Conservation (phyloP, 169 alveolate genomes). For the Plasmodium cynomolgi region DNA sequence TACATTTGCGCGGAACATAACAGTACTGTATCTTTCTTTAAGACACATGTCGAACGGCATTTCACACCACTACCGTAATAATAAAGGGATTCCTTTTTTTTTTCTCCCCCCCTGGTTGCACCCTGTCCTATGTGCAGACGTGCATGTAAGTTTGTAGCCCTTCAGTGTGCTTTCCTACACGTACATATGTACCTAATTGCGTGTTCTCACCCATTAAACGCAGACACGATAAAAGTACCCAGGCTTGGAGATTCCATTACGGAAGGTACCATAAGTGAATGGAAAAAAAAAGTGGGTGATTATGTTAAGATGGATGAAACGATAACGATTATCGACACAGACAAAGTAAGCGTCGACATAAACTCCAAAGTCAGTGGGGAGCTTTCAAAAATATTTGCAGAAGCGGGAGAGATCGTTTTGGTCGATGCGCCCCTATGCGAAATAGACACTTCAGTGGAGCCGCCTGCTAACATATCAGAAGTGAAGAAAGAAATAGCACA, state of each 20-base stretch:
- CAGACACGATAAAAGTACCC: slow-evolving; percentile 84
- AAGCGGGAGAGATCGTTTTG: slow-evolving; percentile 89
- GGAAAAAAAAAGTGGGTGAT: slow-evolving; percentile 92
- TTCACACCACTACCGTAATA: background rate
- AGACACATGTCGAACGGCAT: background rate
- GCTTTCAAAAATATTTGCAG: slow-evolving; percentile 62
- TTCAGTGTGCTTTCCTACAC: background rate
- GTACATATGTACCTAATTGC: background rate
- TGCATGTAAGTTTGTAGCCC: background rate
- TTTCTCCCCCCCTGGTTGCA: background rate
- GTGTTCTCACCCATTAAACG: background rate
- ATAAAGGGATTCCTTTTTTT: background rate
- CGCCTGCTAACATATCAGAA: slow-evolving; percentile 39
- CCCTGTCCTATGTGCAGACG: background rate
- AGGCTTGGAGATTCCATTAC: slow-evolving; percentile 91
- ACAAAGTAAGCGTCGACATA: slow-evolving; percentile 94
- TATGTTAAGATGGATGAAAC: slow-evolving; percentile 92
- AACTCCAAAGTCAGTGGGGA: slow-evolving; percentile 86
- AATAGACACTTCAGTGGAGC: slow-evolving; percentile 86
- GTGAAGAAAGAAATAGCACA: background rate
- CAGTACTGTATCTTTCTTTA: background rate
- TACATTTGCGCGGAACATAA: background rate
- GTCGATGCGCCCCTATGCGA: slow-evolving; percentile 91
- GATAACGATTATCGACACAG: slow-evolving; percentile 95
- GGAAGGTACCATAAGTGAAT: slow-evolving; percentile 87